Evolutionary conservation across 2,329 filamentous ascomycete genomes (phyloP).

Genomic region (Lithohypha guttulata): DNA sequence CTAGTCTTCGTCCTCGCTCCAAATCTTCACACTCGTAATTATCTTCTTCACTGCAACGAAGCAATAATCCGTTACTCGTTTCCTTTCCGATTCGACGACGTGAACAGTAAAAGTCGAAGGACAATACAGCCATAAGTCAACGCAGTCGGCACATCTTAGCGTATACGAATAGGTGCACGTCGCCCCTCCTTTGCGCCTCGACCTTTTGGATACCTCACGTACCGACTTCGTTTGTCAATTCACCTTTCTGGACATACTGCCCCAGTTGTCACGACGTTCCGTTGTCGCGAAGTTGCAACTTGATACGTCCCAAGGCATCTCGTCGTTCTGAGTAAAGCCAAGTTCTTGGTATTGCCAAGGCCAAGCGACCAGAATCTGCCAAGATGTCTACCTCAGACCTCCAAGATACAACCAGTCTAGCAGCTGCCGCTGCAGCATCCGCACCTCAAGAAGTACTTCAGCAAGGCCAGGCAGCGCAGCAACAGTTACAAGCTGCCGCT

Average conservation of each 20-base stretch:
- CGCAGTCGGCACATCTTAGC: too few species aligned
- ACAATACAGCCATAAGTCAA: too few species aligned
- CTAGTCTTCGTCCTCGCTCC: slow-evolving; percentile 1
- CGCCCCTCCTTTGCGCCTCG: neutral
- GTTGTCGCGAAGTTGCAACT: slow-evolving; percentile 1
- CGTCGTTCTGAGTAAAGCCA: too few species aligned
- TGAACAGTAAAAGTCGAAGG: too few species aligned
- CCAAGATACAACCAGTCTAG: slow-evolving; percentile 14
- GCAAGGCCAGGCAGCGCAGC: slow-evolving; percentile 14
- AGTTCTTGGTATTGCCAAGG: slow-evolving; percentile 9
- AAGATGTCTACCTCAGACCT: slow-evolving; percentile 13
- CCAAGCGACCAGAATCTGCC: slow-evolving; percentile 5
- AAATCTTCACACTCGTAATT: neutral
- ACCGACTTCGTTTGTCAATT: neutral
- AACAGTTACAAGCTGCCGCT: slow-evolving; percentile 15
- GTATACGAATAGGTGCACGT: neutral
- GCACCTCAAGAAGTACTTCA: slow-evolving; percentile 15
- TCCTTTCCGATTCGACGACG: neutral
- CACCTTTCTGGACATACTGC: neutral
- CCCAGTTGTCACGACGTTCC: too few species aligned
- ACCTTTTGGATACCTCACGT: neutral
- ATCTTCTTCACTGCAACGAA: neutral
- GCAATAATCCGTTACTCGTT: neutral
- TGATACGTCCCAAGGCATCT: too few species aligned
- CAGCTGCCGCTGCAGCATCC: slow-evolving; percentile 10